Percentiles rank a stretch among this genome's conserved stretches.
Evolutionary conservation across 352 stramenopile genomes (phyloP).

Genomic region (Phytopythium oedochilum): DNA sequence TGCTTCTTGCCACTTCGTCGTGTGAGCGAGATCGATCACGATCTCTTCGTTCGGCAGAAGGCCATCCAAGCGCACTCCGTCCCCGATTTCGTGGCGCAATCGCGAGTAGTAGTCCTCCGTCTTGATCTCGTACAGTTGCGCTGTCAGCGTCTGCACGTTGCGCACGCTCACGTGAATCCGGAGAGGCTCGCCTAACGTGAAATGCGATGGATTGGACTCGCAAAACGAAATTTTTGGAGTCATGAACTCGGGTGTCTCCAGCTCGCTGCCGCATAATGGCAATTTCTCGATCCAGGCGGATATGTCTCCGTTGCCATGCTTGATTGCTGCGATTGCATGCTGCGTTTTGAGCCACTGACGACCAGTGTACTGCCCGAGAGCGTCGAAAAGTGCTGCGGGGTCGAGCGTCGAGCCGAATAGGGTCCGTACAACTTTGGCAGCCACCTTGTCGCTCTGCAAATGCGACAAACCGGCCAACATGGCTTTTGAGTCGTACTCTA

Average conservation of each 20-base stretch:
- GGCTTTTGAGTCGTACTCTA: neutral
- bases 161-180: constrained; percentile 31
- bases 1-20: constrained; percentile 37
- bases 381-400: constrained; percentile 8
- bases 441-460: constrained; percentile 9
- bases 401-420: constrained; percentile 18
- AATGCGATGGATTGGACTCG: constrained; percentile 38
- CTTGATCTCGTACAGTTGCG: constrained; percentile 60
- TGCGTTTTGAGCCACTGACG: constrained; percentile 13
- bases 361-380: constrained; percentile 12
- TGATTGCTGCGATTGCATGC: constrained; percentile 25
- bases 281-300: constrained; percentile 31
- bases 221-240: constrained; percentile 40
- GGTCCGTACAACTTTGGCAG: constrained; percentile 12
- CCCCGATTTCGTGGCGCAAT: constrained; percentile 36
- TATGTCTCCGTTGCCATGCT: constrained; percentile 16
- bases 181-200: constrained; percentile 32
- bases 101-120: constrained; percentile 52
- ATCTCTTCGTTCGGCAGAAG: constrained; percentile 55
- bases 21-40: constrained; percentile 37
- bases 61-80: constrained; percentile 50
- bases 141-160: constrained; percentile 47
- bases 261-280: constrained; percentile 11
- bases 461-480: constrained; percentile 9
- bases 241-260: constrained; percentile 11